phyloP scores from a whole-genome alignment of 2,329 filamentous ascomycete genomes.

The Claviceps sp. region DNA sequence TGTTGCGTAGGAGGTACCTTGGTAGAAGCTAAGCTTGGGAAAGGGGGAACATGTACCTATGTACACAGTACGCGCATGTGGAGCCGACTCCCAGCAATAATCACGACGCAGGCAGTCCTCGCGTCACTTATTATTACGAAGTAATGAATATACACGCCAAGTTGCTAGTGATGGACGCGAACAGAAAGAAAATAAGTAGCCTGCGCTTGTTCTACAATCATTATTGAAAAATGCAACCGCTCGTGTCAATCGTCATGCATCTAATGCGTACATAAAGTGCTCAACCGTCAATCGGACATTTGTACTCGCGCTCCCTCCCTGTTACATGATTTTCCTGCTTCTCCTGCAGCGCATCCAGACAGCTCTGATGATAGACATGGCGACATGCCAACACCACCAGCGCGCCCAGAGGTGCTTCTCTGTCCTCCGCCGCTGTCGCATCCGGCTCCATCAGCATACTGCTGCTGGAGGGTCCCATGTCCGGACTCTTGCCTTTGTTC shows the following conservation, averaged over 20 bases:
- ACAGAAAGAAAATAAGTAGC: neutral
- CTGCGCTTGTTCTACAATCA: neutral
- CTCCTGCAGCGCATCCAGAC: conserved; percentile 51
- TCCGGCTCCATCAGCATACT: conserved; percentile 25
- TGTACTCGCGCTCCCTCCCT: conserved; percentile 35
- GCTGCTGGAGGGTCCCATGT: conserved; percentile 27
- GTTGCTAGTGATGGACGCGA: no score
- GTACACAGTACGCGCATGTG: neutral
- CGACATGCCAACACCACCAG: conserved; percentile 57
- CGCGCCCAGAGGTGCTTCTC: conserved; percentile 44
- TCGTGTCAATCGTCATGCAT: conserved; percentile 1
- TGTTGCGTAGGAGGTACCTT: neutral
- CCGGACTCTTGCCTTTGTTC: conserved; percentile 30
- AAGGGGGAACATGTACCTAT: neutral
- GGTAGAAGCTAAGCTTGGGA: neutral
- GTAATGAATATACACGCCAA: no score
- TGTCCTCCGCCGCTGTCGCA: conserved; percentile 9
- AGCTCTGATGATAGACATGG: conserved; percentile 57
- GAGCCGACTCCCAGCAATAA: neutral
- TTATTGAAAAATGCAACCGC: neutral
- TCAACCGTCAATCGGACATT: conserved; percentile 44
- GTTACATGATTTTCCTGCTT: conserved; percentile 35
- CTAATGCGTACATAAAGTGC: conserved; percentile 3
- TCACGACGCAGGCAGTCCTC: no score
- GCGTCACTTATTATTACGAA: no score